phyloP scores from a whole-genome alignment of 176 grass and related monocot species.

The Cenchrus purpureus region DNA sequence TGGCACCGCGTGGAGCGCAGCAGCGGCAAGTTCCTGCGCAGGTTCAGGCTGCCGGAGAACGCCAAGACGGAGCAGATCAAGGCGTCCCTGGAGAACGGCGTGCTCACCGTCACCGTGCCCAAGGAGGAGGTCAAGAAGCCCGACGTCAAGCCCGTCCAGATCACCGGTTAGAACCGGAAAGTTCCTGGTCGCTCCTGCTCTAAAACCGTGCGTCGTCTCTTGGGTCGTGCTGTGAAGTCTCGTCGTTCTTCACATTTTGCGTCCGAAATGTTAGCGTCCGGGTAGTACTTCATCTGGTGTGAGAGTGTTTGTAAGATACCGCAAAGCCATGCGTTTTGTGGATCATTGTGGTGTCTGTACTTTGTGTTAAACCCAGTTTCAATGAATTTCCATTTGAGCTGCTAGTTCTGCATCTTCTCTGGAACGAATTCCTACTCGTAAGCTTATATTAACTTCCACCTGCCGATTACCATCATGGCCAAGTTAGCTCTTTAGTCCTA shows the following conservation, averaged over 20 bases:
- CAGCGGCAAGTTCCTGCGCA: constrained; percentile 63
- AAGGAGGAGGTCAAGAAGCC: constrained; percentile 41
- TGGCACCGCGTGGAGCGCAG: constrained; percentile 68
- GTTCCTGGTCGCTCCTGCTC: background rate
- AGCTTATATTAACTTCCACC: background rate
- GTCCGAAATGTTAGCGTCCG: background rate
- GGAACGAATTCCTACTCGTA: background rate
- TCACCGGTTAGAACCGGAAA: background rate
- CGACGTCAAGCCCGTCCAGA: constrained; percentile 35
- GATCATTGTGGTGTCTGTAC: background rate
- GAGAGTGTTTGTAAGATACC: background rate
- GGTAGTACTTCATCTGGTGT: background rate
- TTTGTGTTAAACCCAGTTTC: background rate
- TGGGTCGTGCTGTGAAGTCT: background rate
- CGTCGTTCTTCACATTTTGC: background rate
- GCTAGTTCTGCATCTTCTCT: background rate
- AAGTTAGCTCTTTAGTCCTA: background rate
- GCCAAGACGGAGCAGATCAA: constrained; percentile 42
- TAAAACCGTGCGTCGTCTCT: background rate
- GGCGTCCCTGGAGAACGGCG: constrained; percentile 39
- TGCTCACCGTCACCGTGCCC: constrained; percentile 46
- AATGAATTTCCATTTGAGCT: background rate
- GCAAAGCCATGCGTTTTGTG: background rate
- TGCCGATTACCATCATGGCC: background rate
- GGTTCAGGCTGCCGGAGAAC: constrained; percentile 49